Base-by-base conservation (phyloP, 345 rosid genomes). In the Pistacia atlantica region DNA sequence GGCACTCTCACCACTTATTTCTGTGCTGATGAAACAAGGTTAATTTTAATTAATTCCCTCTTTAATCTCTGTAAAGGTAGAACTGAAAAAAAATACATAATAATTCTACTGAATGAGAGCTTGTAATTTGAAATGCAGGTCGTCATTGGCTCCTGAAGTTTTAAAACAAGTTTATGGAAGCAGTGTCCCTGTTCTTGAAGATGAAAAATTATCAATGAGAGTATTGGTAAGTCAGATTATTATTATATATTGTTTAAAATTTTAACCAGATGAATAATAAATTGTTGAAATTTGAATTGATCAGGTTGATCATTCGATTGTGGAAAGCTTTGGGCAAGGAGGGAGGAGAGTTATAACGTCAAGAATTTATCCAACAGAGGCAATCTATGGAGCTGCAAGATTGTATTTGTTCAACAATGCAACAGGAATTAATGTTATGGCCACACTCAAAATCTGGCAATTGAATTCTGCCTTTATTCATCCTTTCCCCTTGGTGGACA, bases 231-330 rank as follows among this genome's bases (percentile, higher is more conserved):
- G 89, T 56, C 11, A 25, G 0, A 25, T 25, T 38, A 9, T 42
- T 42, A 42, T 38, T 38, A 38, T 4, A 38, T 38, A 38, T 38
- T 4, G 42, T 38, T 38, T 38, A 25, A 25, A 38, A 38, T 38
- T 38, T 42, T 42, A 42, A 42, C 9, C 9, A 42, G 25, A 42
- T 42, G 46, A 42, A 42, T 42, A 8, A 38, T 31, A 31, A 31
- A 31, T 31, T 31, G 33, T 31, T 31, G 33, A 31, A 31, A 31
- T 31, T 4, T 38, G 42, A 38, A 38, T n/a, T 6, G 42, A 42
- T 42, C 80, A 93, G 99, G 97, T 95, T 25, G 99, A 95, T 85
- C 99, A 93, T 86, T 95, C 99, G 11, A 92, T 95, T 35, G 89
- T 96, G 38, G 99, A 96, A 80, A 92, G 90, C 78, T 96, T 90